Evolutionary conservation across 2,329 filamentous ascomycete genomes (phyloP).

Genomic region (Fusarium sp.): DNA sequence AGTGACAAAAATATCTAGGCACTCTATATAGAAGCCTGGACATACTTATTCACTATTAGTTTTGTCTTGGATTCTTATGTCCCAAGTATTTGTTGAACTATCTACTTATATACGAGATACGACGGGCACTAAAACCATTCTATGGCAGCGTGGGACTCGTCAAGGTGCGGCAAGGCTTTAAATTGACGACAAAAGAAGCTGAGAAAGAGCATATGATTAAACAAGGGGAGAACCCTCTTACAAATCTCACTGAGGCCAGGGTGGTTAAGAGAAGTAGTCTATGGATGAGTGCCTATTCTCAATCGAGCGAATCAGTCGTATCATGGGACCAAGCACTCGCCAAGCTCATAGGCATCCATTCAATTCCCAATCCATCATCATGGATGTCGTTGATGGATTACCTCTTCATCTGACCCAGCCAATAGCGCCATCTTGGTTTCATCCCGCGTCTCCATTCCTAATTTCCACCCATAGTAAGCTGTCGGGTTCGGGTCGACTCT

Average conservation of each 20-base stretch:
- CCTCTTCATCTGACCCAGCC: slow-evolving; percentile 10
- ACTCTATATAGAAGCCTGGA: too few relatives aligned
- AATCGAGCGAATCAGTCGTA: not conserved
- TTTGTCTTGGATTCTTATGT: too few relatives aligned
- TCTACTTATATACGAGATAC: slow-evolving; percentile 28
- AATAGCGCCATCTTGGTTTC: slow-evolving; percentile 23
- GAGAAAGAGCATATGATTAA: not conserved
- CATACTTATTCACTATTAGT: too few relatives aligned
- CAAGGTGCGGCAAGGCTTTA: slow-evolving; percentile 7
- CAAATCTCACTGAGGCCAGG: too few relatives aligned
- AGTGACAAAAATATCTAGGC: too few relatives aligned
- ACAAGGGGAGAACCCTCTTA: too few relatives aligned
- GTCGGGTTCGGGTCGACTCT: slow-evolving; percentile 32
- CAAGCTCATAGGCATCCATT: not conserved
- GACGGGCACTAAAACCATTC: slow-evolving; percentile 23
- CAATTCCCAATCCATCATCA: slow-evolving; percentile 1
- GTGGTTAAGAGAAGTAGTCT: too few relatives aligned
- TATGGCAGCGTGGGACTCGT: not conserved
- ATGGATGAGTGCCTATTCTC: too few relatives aligned
- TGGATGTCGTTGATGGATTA: slow-evolving; percentile 12
- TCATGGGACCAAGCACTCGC: not conserved
- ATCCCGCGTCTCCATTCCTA: slow-evolving; percentile 5
- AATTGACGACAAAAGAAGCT: slow-evolving; percentile 3
- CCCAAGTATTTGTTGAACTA: too few relatives aligned
- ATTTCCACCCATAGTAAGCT: slow-evolving; percentile 24